Conservation (phyloP, 345 rosid genomes). For the Corchorus olitorius region DNA sequence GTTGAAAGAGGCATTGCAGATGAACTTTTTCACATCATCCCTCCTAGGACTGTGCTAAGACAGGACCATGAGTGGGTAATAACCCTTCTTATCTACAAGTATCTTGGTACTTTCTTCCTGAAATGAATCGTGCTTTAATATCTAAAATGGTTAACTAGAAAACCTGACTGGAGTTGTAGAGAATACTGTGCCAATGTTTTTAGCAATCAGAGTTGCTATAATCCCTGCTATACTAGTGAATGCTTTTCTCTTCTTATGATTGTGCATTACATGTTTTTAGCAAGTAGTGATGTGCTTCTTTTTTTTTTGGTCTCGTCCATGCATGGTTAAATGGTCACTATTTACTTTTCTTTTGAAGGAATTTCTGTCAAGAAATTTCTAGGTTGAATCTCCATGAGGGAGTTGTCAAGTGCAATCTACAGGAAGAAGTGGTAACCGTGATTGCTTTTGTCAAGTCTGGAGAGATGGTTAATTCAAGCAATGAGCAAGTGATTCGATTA, state of each 20-base stretch:
- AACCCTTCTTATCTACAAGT: background rate
- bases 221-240: background rate
- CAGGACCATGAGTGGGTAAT: background rate
- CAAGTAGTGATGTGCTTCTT: background rate
- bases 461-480: constrained; percentile 52
- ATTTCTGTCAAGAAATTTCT: constrained; percentile 48
- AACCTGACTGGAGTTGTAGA: background rate
- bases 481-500: constrained; percentile 53
- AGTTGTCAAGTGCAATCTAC: constrained; percentile 62
- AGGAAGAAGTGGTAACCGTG: constrained; percentile 58
- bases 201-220: background rate
- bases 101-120: background rate
- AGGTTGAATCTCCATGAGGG: constrained; percentile 52
- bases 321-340: constrained; percentile 1
- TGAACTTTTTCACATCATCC: background rate
- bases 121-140: background rate
- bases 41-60: background rate
- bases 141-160: background rate
- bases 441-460: constrained; percentile 45
- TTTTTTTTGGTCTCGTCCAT: background rate
- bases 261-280: background rate
- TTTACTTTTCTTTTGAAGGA: constrained; percentile 43
- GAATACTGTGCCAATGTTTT: background rate
- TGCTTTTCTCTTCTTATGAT: background rate
- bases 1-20: background rate